These are phyloP conservation scores for Microdochium bolleyi DNA, from an alignment of 2,329 filamentous ascomycete genomes.

Conservation along the genomic window DNA sequence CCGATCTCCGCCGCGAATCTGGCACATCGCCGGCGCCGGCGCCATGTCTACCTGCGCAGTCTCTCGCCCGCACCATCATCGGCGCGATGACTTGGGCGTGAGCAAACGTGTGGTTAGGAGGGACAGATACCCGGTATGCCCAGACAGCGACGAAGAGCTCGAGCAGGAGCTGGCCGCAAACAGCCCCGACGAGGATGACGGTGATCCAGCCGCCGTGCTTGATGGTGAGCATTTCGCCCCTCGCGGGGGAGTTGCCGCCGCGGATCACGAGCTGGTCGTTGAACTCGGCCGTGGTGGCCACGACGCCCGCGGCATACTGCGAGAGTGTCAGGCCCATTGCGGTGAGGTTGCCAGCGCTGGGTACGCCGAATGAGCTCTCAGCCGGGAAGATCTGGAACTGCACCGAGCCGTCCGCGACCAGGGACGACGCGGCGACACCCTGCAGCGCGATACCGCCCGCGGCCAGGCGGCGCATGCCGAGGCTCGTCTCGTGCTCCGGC, in stretches of 20 bases:
- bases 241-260: conserved; percentile 16
- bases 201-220: not conserved
- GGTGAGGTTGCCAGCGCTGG: conserved; percentile 17
- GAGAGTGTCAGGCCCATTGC: conserved; percentile 27
- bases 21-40: not conserved
- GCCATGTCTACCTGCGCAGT: too few relatives aligned
- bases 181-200: not conserved
- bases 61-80: not conserved
- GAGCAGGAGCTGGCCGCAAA: conserved; percentile 1
- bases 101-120: not conserved
- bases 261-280: conserved; percentile 15
- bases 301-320: conserved; percentile 25
- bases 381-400: conserved; percentile 33
- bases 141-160: conserved; percentile 1
- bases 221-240: conserved; percentile 1
- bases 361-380: conserved; percentile 26
- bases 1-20: not conserved
- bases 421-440: conserved; percentile 21
- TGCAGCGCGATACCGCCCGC: conserved; percentile 30
- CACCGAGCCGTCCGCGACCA: conserved; percentile 11
- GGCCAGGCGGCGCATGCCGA: conserved; percentile 22
- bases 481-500: conserved; percentile 25
- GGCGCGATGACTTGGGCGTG: conserved; percentile 1
- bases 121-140: conserved; percentile 2
- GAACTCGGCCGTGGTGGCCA: conserved; percentile 21